phyloP scores from a whole-genome alignment of 345 rosid species.

The Noccaea bulbosa region DNA sequence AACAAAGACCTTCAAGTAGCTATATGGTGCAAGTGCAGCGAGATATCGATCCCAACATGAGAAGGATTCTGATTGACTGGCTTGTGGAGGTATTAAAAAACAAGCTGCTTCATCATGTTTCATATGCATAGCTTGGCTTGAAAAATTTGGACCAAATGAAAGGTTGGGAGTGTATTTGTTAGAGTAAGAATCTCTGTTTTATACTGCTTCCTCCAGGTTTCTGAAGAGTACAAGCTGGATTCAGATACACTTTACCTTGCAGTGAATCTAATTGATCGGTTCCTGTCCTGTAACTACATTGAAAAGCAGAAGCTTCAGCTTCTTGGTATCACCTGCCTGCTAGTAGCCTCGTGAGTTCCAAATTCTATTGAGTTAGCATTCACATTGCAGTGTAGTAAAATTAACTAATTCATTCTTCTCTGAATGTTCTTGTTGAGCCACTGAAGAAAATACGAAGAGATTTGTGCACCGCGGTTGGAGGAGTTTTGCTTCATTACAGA shows the following conservation, averaged over 20 bases:
- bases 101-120: conserved; percentile 27
- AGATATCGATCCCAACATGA: conserved; percentile 75
- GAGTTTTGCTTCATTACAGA: conserved; percentile 92
- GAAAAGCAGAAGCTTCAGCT: conserved; percentile 74
- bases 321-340: conserved; percentile 88
- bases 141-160: neutral
- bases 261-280: conserved; percentile 74
- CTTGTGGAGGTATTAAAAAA: conserved; percentile 70
- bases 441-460: conserved; percentile 85
- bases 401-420: conserved; percentile 10
- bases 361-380: neutral
- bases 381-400: neutral
- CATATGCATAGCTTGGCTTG: conserved; percentile 7
- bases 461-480: conserved; percentile 75
- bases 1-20: conserved; percentile 64
- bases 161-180: neutral
- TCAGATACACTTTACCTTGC: conserved; percentile 86
- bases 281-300: conserved; percentile 61
- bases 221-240: conserved; percentile 79
- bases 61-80: conserved; percentile 88
- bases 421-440: conserved; percentile 15
- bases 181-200: neutral
- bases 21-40: conserved; percentile 75
- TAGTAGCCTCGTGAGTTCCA: conserved; percentile 80
- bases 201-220: conserved; percentile 56